A percentile compares a stretch with the other conserved stretches of the same genome.
phyloP scores from a whole-genome alignment of 1,139 yeast genomes.

The Zygosaccharomyces pseudobailii region DNA sequence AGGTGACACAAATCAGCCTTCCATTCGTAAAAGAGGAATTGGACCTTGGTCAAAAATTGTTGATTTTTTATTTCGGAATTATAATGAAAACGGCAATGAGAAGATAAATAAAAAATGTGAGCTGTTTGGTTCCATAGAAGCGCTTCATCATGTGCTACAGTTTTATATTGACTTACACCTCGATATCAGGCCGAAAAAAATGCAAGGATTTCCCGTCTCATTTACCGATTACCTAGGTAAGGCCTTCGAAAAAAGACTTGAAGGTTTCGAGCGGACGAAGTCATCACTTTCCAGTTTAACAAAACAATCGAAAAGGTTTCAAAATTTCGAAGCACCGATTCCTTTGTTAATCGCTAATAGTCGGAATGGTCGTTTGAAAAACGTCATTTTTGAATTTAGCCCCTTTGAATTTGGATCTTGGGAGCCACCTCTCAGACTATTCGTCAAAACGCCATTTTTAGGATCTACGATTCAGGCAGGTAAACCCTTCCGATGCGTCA shows the following conservation, averaged over 20 bases:
- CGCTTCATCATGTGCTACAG: conserved; percentile 37
- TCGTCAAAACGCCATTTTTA: conserved; percentile 48
- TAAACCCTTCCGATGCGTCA: conserved; percentile 40
- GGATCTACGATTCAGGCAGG: conserved; percentile 47
- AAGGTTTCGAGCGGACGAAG: conserved; percentile 36
- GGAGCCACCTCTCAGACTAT: conserved; percentile 49
- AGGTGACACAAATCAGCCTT: conserved; percentile 11
- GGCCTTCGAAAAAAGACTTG: conserved; percentile 43
- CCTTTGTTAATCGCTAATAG: conserved; percentile 42
- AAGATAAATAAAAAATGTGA: background rate
- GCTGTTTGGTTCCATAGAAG: conserved; percentile 25
- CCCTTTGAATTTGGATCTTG: conserved; percentile 72
- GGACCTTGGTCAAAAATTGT: conserved; percentile 17
- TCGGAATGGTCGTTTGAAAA: conserved; percentile 27
- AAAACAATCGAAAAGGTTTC: conserved; percentile 31
- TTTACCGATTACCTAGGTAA: conserved; percentile 68
- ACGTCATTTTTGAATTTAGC: conserved; percentile 47
- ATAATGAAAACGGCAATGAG: background rate
- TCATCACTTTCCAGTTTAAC: conserved; percentile 32
- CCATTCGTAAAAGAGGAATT: conserved; percentile 24
- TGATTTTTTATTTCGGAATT: conserved; percentile 15
- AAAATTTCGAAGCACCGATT: conserved; percentile 38
- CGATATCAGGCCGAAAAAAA: conserved; percentile 47
- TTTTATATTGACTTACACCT: conserved; percentile 51
- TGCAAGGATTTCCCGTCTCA: conserved; percentile 52